Base-by-base conservation (phyloP, 441 rosid genomes). In the Flueggea neowawraea region DNA sequence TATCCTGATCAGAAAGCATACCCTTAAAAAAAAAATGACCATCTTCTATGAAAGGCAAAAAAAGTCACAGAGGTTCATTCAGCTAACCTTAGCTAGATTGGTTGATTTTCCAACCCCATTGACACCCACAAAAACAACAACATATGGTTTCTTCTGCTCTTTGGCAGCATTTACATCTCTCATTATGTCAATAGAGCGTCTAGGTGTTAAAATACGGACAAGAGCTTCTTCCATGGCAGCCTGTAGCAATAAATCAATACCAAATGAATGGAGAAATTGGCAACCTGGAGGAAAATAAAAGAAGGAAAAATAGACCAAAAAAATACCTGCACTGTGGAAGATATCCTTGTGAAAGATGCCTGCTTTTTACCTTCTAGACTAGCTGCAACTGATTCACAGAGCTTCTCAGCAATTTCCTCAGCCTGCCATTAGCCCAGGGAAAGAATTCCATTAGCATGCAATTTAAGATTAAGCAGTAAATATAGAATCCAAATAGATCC, bases 41-140 rank as follows among this genome's bases (percentile, higher is more conserved):
- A 12, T 14, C 41, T 36, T 36, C 41, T 1, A 36, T 36, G 41
- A 36, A 36, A 36, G 41, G 41, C 41, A 36, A 36, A 36, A 2
- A 36, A 36, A n/a, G 15, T 33, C 6, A 28, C 7, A 7, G 13
- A 5, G 41, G 41, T 36, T 36, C 6, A 44, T 54, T 12, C 39
- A 16, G 14, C 69, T 52, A 65, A 89, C 93, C 90, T 94, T 91
- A 16, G 99, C 97, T 6, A 94, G 82, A 75, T 94, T 94, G 55
- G 99, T 94, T 49, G 99, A 94, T 76, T 91, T 94, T 66, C 98
- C 99, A 69, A 94, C 99, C 55, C 99, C 96, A 68, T 94, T 94
- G 73, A 94, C 99, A 72, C 99, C 99, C 62, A 94, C 90, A 73
- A 94, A 94, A 63, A 94, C 97, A 52, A 94, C 79, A 69, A 94